phyloP scores from a whole-genome alignment of 225 moss, liverwort and hornwort genomes.

The Pseudoscleropodium purum region DNA sequence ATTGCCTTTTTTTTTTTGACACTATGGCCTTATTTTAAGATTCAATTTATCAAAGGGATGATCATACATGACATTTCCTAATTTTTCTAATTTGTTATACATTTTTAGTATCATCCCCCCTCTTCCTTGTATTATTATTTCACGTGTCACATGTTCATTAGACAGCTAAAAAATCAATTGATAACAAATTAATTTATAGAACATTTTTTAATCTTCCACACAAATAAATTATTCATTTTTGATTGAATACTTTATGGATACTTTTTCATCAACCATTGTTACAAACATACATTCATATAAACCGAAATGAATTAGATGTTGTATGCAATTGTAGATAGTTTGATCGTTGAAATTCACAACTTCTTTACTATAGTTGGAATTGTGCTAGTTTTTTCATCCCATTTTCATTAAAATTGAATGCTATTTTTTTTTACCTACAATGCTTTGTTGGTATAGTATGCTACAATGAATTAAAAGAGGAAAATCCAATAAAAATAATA shows the following conservation, averaged over 20 bases:
- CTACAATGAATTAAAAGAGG: not conserved
- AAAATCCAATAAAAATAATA: not conserved
- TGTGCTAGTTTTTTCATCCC: not conserved
- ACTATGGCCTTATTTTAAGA: not conserved
- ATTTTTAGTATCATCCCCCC: not conserved
- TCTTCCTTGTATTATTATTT: rapidly evolving
- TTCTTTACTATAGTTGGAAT: not conserved
- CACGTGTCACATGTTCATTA: not conserved
- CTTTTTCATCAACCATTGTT: not conserved
- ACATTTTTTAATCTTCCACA: not conserved
- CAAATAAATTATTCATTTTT: not conserved
- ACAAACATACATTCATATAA: not conserved
- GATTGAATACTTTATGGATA: not conserved
- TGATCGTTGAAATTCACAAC: not conserved
- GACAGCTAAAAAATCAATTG: not conserved
- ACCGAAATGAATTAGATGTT: not conserved
- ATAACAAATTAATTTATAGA: not conserved
- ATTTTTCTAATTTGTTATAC: not conserved
- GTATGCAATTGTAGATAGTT: not conserved
- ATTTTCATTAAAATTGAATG: not conserved
- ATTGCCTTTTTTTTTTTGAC: not conserved
- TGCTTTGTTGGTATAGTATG: too few species aligned
- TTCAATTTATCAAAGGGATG: too few species aligned
- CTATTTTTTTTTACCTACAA: not conserved
- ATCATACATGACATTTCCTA: too few species aligned